Percentiles rank a stretch among this genome's conserved stretches.
These are phyloP conservation scores for Dothidotthia symphoricarpi DNA, from an alignment of 2,329 filamentous ascomycete species.

Conservation along the genomic window DNA sequence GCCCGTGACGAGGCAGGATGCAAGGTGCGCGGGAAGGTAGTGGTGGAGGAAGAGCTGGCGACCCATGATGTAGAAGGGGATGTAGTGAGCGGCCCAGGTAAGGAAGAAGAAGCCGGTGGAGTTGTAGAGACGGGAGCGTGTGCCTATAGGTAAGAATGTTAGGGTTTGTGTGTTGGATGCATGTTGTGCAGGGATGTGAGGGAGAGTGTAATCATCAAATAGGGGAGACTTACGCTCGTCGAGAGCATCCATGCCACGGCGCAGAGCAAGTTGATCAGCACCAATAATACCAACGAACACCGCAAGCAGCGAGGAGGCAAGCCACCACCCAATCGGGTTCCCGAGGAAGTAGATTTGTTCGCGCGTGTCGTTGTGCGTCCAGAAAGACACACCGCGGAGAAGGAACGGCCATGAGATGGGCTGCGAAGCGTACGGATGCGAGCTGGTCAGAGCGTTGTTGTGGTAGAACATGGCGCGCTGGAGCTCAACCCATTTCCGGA, in stretches of 20 bases:
- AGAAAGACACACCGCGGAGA: slow-evolving; percentile 96
- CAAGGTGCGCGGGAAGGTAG: slow-evolving; percentile 91
- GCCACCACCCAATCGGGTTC: slow-evolving; percentile 97
- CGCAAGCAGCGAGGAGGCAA: slow-evolving; percentile 85
- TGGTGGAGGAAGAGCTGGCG: slow-evolving; percentile 97
- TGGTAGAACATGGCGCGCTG: slow-evolving; percentile 99
- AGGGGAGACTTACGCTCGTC: slow-evolving; percentile 77
- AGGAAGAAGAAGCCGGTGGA: slow-evolving; percentile 99
- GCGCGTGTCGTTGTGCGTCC: slow-evolving; percentile 92
- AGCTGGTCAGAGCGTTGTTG: slow-evolving; percentile 96
- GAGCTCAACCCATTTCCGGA: slow-evolving; percentile 92
- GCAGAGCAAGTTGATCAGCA: slow-evolving; percentile 89
- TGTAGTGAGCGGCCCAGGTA: slow-evolving; percentile 94
- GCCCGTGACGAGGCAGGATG: slow-evolving; percentile 84
- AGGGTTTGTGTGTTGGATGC: slow-evolving; percentile 1
- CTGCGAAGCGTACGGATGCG: slow-evolving; percentile 91
- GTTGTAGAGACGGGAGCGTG: slow-evolving; percentile 93
- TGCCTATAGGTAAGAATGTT: slow-evolving; percentile 54
- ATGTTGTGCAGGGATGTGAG: too few species aligned
- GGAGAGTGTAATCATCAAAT: too few species aligned
- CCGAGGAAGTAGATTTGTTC: slow-evolving; percentile 99
- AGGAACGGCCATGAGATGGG: slow-evolving; percentile 98
- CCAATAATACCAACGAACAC: slow-evolving; percentile 90
- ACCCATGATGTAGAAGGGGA: slow-evolving; percentile 97
- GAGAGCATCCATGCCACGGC: slow-evolving; percentile 88